Conservation (phyloP, 2,329 filamentous ascomycete species). For the Sporothrix globosa region DNA sequence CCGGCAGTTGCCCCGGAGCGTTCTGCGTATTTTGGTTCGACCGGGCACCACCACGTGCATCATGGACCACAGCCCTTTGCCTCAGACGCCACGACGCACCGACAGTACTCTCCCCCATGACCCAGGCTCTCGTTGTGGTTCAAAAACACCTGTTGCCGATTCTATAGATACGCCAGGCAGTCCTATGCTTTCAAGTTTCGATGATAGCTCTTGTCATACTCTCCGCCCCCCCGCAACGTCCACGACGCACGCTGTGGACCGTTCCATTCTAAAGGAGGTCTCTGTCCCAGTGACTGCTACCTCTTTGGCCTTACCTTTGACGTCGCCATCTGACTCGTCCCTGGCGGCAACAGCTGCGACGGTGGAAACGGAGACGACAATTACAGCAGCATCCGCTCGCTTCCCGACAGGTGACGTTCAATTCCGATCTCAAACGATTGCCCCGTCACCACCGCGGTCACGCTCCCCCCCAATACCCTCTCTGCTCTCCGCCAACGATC, state of each 20-base stretch:
- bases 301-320: background rate
- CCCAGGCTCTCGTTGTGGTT: background rate
- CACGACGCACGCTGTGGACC: background rate
- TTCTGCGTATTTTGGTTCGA: background rate
- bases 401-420: slow-evolving; percentile 35
- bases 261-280: background rate
- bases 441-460: slow-evolving; percentile 41
- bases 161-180: background rate
- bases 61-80: slow-evolving; percentile 21
- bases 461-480: slow-evolving; percentile 28
- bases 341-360: background rate
- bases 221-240: background rate
- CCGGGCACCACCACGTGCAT: slow-evolving; percentile 4
- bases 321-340: background rate
- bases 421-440: slow-evolving; percentile 41
- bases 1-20: background rate
- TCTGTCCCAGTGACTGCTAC: background rate
- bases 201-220: background rate
- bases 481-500: background rate
- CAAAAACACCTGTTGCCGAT: background rate
- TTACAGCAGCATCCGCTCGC: slow-evolving; percentile 8
- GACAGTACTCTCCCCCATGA: background rate
- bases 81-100: slow-evolving; percentile 3
- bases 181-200: background rate
- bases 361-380: background rate